These are phyloP conservation scores for Aechmea fasciata DNA, from an alignment of 176 grass and related monocot species.

Conservation along the genomic window DNA sequence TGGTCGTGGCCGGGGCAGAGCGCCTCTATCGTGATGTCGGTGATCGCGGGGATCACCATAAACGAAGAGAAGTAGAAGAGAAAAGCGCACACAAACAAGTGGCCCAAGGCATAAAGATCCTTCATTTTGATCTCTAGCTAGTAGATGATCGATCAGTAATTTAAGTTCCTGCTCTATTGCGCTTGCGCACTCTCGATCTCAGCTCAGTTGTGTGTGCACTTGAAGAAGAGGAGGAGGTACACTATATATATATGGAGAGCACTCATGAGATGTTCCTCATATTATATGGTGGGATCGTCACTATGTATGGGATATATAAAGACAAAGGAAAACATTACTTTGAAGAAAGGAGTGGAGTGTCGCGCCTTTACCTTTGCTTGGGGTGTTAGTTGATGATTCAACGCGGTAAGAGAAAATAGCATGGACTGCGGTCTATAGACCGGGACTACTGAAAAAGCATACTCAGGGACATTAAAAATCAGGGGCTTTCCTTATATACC, in stretches of 20 bases:
- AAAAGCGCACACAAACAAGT: constrained; percentile 59
- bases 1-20: constrained; percentile 56
- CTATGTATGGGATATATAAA: neutral
- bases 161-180: too few species aligned
- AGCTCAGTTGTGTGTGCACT: neutral
- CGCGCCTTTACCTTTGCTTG: neutral
- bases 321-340: constrained; percentile 1
- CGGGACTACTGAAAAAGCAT: too few species aligned
- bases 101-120: constrained; percentile 23
- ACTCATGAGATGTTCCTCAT: too few species aligned
- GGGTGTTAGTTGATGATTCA: too few species aligned
- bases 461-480: too few species aligned
- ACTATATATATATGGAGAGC: too few species aligned
- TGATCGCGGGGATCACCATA: constrained; percentile 48
- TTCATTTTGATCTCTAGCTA: constrained; percentile 21
- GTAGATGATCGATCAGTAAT: too few species aligned
- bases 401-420: too few species aligned
- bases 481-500: too few species aligned
- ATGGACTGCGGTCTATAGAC: too few species aligned
- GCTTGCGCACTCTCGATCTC: neutral
- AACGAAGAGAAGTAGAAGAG: constrained; percentile 39
- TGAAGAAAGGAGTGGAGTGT: constrained; percentile 1
- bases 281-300: too few species aligned
- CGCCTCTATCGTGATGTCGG: constrained; percentile 59
- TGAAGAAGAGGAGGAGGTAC: too few species aligned